A percentile compares a stretch with the other conserved stretches of the same genome.
Evolutionary conservation across 1,139 yeast species (phyloP).

Genomic region (Yamadazyma epiphylla): DNA sequence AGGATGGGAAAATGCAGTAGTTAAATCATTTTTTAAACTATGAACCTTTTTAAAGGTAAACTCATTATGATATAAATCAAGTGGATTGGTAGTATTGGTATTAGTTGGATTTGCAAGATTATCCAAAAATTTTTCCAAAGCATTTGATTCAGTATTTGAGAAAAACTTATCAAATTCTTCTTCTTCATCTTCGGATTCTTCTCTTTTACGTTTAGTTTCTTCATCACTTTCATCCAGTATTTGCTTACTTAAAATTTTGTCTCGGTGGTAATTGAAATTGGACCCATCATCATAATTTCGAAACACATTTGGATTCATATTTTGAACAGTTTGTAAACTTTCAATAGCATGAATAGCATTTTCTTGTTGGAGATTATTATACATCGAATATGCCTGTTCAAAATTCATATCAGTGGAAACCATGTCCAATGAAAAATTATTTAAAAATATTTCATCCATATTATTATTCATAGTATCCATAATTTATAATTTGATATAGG

Average conservation of each 20-base stretch:
- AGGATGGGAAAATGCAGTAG: slow-evolving; percentile 38
- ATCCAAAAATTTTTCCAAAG: slow-evolving; percentile 43
- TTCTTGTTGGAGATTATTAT: slow-evolving; percentile 38
- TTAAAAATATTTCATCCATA: slow-evolving; percentile 4
- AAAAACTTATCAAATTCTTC: slow-evolving; percentile 44
- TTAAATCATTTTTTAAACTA: slow-evolving; percentile 25
- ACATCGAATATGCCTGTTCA: slow-evolving; percentile 45
- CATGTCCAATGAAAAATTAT: slow-evolving; percentile 24
- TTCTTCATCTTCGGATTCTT: slow-evolving; percentile 12
- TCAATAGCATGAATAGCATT: slow-evolving; percentile 34
- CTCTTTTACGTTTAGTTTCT: slow-evolving; percentile 2
- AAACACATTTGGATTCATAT: slow-evolving; percentile 22
- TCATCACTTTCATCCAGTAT: slow-evolving; percentile 6
- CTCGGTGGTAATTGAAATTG: slow-evolving; percentile 5
- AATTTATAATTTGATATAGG: neutral
- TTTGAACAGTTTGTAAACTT: slow-evolving; percentile 37
- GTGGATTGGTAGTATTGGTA: slow-evolving; percentile 19
- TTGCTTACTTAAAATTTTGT: slow-evolving; percentile 3
- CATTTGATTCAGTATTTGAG: slow-evolving; percentile 42
- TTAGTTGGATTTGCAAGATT: slow-evolving; percentile 34
- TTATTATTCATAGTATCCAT: neutral
- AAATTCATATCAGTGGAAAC: slow-evolving; percentile 44
- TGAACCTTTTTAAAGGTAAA: slow-evolving; percentile 16
- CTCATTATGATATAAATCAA: slow-evolving; percentile 26
- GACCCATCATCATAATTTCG: slow-evolving; percentile 1